Base-by-base conservation (phyloP, 345 rosid species). In the Ceriops decandra region DNA sequence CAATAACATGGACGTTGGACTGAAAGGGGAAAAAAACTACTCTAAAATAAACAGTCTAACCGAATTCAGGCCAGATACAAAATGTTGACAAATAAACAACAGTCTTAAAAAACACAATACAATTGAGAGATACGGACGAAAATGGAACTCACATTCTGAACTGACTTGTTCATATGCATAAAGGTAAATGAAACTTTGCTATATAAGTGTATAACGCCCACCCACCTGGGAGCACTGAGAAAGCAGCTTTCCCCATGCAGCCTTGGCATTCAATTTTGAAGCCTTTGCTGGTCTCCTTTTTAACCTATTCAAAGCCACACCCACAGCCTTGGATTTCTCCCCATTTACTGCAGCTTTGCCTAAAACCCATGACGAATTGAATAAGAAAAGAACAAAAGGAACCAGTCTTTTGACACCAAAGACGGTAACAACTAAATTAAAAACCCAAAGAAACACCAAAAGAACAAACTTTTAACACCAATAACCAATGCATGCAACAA, bases 181-280 rank as follows among this genome's bases (percentile, higher is more conserved):
- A 36, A 36, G 46, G 46, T 36, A 9, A 36, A 36, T 9, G 13
- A 36, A 36, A 36, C 13, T 36, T 36, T 8, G 13, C 10, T 2
- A 36, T 0, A 2, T n/a, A 62, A 52, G 54, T 47, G 56, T 5
- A 60, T 63, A 62, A 76, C 74, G 5, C 28, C 24, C 30, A 63
- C 66, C 35, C 38, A 88, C 99, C 97, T 87, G 88, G 53, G 91
- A 64, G 74, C 79, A 86, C 87, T 92, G 96, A 1, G 98, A 92
- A 70, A 95, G 88, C 67, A 95, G 88, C 80, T 88, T 88, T 42
- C 85, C 99, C 98, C 98, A 95, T n/a, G 92, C 90, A 74, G 74
- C 78, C 71, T 83, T 88, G 28, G 82, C 74, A 75, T 57, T 73
- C 60, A 66, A 64, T 66, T 83, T 86, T 6, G 63, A 53, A 15